Evolutionary conservation across 805 yeast genomes (phyloP).

Genomic region (Wickerhamomyces ciferrii): DNA sequence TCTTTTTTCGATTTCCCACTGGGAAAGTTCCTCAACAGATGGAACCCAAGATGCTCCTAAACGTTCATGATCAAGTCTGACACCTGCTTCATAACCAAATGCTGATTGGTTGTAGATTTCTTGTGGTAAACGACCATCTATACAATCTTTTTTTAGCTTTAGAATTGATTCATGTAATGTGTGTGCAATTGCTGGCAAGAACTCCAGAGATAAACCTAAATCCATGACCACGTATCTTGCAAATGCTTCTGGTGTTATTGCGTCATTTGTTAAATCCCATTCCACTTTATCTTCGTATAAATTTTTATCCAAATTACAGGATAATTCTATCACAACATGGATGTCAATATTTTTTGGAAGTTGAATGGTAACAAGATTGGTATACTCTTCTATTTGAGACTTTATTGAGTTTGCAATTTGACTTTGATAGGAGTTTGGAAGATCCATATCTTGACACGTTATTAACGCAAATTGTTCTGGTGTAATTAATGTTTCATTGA

Average conservation of each 20-base stretch:
- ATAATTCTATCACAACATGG: constrained; percentile 75
- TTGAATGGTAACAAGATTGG: constrained; percentile 55
- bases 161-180: constrained; percentile 77
- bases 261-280: constrained; percentile 68
- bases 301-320: constrained; percentile 77
- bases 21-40: constrained; percentile 75
- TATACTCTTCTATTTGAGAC: constrained; percentile 76
- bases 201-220: constrained; percentile 79
- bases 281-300: constrained; percentile 90
- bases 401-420: constrained; percentile 66
- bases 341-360: constrained; percentile 62
- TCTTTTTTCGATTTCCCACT: constrained; percentile 90
- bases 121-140: constrained; percentile 58
- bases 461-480: constrained; percentile 89
- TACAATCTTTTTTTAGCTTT: constrained; percentile 73
- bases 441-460: constrained; percentile 78
- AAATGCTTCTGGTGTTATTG: constrained; percentile 65
- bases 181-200: constrained; percentile 84
- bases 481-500: constrained; percentile 68
- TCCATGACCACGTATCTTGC: constrained; percentile 81
- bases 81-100: constrained; percentile 56
- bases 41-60: constrained; percentile 87
- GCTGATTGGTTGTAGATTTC: constrained; percentile 55
- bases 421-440: constrained; percentile 58
- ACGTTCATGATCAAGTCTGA: constrained; percentile 68